Percentiles rank a stretch among this genome's conserved stretches.
phyloP scores from a whole-genome alignment of 2,329 filamentous ascomycete species.

The Akanthomyces lecanii region DNA sequence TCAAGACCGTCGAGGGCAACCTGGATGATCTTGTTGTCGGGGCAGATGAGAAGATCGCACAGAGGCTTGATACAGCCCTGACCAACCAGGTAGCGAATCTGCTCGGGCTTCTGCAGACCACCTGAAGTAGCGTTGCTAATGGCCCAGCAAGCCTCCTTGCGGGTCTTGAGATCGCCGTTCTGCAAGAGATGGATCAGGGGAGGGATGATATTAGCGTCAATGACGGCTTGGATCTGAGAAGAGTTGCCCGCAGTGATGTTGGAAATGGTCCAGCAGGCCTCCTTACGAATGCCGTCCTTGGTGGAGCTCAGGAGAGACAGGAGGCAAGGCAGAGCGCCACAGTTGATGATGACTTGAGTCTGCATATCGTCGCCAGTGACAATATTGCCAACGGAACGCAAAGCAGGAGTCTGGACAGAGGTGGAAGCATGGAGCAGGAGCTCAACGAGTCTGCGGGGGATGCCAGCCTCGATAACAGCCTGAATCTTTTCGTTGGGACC shows the following conservation, averaged over 20 bases:
- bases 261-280: constrained; percentile 99
- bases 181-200: constrained; percentile 93
- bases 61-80: constrained; percentile 97
- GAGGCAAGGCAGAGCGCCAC: constrained; percentile 86
- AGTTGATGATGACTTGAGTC: constrained; percentile 99
- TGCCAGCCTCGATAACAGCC: constrained; percentile 96
- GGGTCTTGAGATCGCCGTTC: constrained; percentile 97
- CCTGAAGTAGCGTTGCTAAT: constrained; percentile 98
- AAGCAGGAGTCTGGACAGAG: constrained; percentile 93
- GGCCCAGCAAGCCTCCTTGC: constrained; percentile 99
- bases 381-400: constrained; percentile 97
- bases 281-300: constrained; percentile 98
- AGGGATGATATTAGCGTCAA: constrained; percentile 95
- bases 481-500: constrained; percentile 99
- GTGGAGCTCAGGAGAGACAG: constrained; percentile 90
- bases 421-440: constrained; percentile 97
- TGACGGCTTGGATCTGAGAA: constrained; percentile 91
- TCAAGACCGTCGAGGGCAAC: constrained; percentile 95
- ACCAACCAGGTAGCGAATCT: constrained; percentile 90
- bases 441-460: constrained; percentile 92
- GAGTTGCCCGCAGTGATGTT: constrained; percentile 99
- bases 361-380: constrained; percentile 98
- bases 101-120: constrained; percentile 96
- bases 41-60: constrained; percentile 90
- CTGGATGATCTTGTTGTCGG: constrained; percentile 99